Evolutionary conservation across 1,284 basidiomycete species (phyloP).

Genomic region (Pseudozyma tsukubaensis): DNA sequence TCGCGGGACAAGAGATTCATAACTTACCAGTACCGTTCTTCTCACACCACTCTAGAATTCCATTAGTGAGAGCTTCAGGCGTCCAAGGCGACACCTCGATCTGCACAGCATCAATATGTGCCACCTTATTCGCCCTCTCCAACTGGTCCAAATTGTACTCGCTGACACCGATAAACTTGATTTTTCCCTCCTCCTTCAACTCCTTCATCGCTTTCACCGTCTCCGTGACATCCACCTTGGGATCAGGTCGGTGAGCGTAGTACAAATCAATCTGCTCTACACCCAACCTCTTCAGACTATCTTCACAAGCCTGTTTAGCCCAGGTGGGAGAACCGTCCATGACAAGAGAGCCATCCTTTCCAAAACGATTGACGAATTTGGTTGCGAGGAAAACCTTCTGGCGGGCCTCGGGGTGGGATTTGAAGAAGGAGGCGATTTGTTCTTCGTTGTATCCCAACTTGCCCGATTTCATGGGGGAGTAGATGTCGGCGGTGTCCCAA

Average conservation of each 20-base stretch:
- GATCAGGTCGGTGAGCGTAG: conserved; percentile 69
- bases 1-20: too few species aligned
- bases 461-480: conserved; percentile 27
- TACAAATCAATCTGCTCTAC: conserved; percentile 69
- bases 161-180: conserved; percentile 79
- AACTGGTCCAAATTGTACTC: conserved; percentile 64
- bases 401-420: conserved; percentile 56
- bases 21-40: conserved; percentile 49
- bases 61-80: conserved; percentile 56
- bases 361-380: conserved; percentile 68
- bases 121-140: conserved; percentile 56
- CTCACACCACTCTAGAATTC: conserved; percentile 54
- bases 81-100: conserved; percentile 72
- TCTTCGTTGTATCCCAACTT: conserved; percentile 68
- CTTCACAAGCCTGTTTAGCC: conserved; percentile 67
- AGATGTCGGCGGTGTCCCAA: conserved; percentile 57
- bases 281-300: conserved; percentile 66
- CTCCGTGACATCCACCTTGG: conserved; percentile 76
- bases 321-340: conserved; percentile 56
- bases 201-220: conserved; percentile 82
- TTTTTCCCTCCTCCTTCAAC: conserved; percentile 77
- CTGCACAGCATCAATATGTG: conserved; percentile 70
- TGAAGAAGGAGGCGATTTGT: conserved; percentile 68
- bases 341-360: conserved; percentile 26
- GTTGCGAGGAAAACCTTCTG: conserved; percentile 70